Percentiles rank a stretch among this genome's conserved stretches.
Evolutionary conservation across 441 rosid genomes (phyloP).

Genomic region (Gossypium gossypioides): DNA sequence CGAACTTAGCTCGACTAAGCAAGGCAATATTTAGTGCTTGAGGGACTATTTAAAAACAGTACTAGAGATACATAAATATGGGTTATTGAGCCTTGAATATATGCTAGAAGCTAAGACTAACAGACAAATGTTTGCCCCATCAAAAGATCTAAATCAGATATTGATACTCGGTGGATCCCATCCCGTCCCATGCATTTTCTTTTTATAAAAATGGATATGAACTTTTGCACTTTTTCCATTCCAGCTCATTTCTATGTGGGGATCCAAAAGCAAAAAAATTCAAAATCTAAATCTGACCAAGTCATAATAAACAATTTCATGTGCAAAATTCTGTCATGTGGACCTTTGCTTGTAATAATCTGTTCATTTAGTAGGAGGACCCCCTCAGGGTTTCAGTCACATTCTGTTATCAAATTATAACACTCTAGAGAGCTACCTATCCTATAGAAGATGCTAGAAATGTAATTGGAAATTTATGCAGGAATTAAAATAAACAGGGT

Average conservation of each 20-base stretch:
- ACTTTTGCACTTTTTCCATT: not conserved
- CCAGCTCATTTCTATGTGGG: not conserved
- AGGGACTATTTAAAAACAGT: too few relatives aligned
- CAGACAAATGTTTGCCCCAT: not conserved
- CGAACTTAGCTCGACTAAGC: too few relatives aligned
- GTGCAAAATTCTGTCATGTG: slow-evolving; percentile 4
- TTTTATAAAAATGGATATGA: not conserved
- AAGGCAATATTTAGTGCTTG: too few relatives aligned
- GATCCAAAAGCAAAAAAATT: not conserved
- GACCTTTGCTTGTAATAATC: not conserved
- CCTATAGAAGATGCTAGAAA: not conserved
- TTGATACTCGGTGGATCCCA: not conserved
- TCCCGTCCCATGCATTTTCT: not conserved
- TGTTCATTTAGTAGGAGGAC: not conserved
- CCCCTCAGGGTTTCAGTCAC: not conserved
- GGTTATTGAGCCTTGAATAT: too few relatives aligned
- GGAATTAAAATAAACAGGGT: not conserved
- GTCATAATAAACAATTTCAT: not conserved
- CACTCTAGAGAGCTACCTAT: not conserved
- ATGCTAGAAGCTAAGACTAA: not conserved
- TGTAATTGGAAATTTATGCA: not conserved
- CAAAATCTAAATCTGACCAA: not conserved
- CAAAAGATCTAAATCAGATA: not conserved
- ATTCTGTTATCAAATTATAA: not conserved
- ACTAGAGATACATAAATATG: not conserved